Conservation (phyloP, 2,329 filamentous ascomycete genomes). For the Pleomassaria siparia region DNA sequence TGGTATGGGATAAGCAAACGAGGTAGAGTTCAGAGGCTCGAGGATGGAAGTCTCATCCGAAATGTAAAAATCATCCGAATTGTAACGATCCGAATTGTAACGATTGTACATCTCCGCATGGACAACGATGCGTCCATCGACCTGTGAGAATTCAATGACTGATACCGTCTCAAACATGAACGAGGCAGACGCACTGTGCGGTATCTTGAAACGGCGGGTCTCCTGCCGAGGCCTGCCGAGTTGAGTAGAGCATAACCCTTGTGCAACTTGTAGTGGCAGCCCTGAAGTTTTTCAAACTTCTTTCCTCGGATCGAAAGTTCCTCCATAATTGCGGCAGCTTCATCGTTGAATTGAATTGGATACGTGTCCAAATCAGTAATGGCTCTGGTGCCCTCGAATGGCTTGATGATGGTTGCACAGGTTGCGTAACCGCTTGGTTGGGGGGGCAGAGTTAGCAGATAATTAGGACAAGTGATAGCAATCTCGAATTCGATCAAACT, state of each 20-base stretch:
- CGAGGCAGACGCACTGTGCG: constrained; percentile 10
- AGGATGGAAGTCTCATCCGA: constrained; percentile 1
- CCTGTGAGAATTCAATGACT: constrained; percentile 7
- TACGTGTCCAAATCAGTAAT: constrained; percentile 20
- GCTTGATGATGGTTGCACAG: constrained; percentile 12
- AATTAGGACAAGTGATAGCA: no score
- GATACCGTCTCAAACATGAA: background rate
- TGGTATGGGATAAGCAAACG: constrained; percentile 11
- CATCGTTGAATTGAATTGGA: constrained; percentile 15
- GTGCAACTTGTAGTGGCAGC: constrained; percentile 26
- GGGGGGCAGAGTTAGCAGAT: no score
- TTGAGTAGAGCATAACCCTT: constrained; percentile 11
- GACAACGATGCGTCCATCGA: constrained; percentile 20
- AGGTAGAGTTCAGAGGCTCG: constrained; percentile 11
- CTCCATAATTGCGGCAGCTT: constrained; percentile 16
- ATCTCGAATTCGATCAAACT: no score
- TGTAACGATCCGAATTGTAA: no score
- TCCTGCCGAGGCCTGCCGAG: constrained; percentile 5
- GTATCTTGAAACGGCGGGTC: constrained; percentile 3
- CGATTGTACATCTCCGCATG: constrained; percentile 19
- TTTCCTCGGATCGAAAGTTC: constrained; percentile 19
- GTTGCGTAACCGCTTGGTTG: constrained; percentile 21
- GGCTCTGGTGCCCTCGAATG: constrained; percentile 19
- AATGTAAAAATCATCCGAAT: no score
- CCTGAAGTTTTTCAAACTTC: constrained; percentile 22